Base-by-base conservation (phyloP, 2,329 filamentous ascomycete species). In the Penicillium thymicola region DNA sequence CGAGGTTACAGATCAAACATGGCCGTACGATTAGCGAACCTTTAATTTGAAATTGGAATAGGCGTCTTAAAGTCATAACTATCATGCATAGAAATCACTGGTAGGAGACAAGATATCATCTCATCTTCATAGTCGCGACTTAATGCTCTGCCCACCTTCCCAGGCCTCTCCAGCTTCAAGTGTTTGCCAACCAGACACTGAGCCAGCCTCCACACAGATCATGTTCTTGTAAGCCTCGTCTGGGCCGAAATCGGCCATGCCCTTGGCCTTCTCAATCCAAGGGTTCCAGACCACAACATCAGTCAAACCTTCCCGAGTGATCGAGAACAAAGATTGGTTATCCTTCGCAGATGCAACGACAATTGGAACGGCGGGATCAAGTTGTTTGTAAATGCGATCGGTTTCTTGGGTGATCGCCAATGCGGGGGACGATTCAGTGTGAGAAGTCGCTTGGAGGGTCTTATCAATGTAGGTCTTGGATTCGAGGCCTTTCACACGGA, bases 231-330 rank as follows among this genome's bases (percentile, higher is more conserved):
- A 97, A 37, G 89, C 94, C 52, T 92, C 89, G 70, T 95, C 89
- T 48, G 94, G 94, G 57, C 83, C 84, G 72, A 97, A 97, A 75
- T 99, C 94, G 51, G 80, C 86, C 78, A 96, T 96, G 5, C 82
- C 82, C 66, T 86, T 84, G 1, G 90, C 86, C 79, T 95, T 96
- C 61, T 92, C 90, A 40, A 82, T 81, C 92, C 93, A 97, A 2
- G 94, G 94, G 76, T 99, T 99, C 94, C 94, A 99, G 30, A 97
- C 89, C 1, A 97, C 93, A 16, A 94, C 87, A 65, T 97, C 90
- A 60, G 84, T 83, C 64, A 99, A 82, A 64, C 91, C 92, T 75
- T 97, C 91, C 59, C 94, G 85, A 40, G 88, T 84, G 54, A 97
- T 81, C 58, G 86, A 85, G 78, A 89, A 92, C 49, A 82, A 78